Evolutionary conservation across 495 filamentous ascomycete genomes (phyloP).

Genomic region (Neurospora sp.): DNA sequence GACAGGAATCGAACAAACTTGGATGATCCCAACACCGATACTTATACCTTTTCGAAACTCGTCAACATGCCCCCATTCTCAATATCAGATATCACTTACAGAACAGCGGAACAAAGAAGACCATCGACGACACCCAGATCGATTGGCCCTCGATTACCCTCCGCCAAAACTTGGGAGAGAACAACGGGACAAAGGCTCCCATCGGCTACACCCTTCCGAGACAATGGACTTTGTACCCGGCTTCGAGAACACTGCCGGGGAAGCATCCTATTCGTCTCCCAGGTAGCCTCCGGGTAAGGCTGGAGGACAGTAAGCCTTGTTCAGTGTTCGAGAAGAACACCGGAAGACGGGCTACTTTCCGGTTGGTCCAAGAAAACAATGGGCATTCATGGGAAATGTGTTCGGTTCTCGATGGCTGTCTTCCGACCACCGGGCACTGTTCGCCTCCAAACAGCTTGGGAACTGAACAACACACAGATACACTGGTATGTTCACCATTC

Average conservation of each 20-base stretch:
- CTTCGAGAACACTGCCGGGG: background rate
- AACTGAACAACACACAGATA: background rate
- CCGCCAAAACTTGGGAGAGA: background rate
- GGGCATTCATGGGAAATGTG: background rate
- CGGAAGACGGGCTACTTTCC: background rate
- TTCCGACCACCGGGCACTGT: background rate
- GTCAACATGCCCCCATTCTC: background rate
- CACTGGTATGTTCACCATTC: background rate
- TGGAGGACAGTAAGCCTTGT: background rate
- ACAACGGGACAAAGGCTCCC: background rate
- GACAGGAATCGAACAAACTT: background rate
- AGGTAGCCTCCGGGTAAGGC: background rate
- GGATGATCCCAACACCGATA: background rate
- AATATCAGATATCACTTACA: background rate
- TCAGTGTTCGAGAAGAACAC: background rate
- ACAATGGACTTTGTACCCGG: background rate
- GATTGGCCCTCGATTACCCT: background rate
- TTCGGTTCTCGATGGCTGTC: background rate
- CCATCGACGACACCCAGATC: background rate
- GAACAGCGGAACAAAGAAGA: background rate
- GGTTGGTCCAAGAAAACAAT: background rate
- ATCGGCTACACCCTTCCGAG: background rate
- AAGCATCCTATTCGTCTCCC: background rate
- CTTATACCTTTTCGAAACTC: background rate
- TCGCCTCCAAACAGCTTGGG: background rate